These are phyloP conservation scores for Exophiala spinifera DNA, from an alignment of 2,329 filamentous ascomycete genomes.

Conservation along the genomic window DNA sequence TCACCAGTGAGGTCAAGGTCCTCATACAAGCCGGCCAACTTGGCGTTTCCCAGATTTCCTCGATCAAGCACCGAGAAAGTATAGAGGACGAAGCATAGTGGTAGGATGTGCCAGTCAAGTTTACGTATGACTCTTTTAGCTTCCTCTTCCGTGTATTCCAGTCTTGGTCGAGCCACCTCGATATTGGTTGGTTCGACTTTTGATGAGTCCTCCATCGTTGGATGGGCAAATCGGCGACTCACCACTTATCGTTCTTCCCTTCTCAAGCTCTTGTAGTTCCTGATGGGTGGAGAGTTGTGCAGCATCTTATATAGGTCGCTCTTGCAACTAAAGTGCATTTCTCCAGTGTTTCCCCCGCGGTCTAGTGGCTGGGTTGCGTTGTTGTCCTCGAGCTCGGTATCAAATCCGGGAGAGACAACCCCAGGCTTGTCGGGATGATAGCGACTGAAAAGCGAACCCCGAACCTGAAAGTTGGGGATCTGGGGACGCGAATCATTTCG, in stretches of 20 bases:
- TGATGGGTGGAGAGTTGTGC: no score
- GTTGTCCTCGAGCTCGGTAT: no score
- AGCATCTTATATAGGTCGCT: no score
- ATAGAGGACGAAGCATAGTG: conserved; percentile 10
- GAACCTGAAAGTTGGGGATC: no score
- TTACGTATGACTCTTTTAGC: conserved; percentile 4
- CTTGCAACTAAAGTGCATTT: no score
- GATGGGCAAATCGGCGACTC: not conserved
- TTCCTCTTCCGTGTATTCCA: conserved; percentile 4
- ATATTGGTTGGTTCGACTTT: not conserved
- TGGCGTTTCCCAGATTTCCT: conserved; percentile 45
- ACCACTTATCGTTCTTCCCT: not conserved
- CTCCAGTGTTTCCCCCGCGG: no score
- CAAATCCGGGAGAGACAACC: no score
- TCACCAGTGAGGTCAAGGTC: conserved; percentile 47
- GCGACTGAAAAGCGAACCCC: no score
- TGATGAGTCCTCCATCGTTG: not conserved
- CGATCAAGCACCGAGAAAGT: conserved; percentile 35
- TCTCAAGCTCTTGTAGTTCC: no score
- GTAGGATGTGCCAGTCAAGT: conserved; percentile 19
- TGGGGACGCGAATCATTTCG: no score
- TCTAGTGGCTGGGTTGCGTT: no score
- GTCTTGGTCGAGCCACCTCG: not conserved
- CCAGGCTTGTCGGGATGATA: no score
- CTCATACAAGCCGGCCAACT: conserved; percentile 51